A percentile compares a stretch with the other conserved stretches of the same genome.
Evolutionary conservation across 805 yeast genomes (phyloP).

Genomic region (Kregervanrija delftensis): DNA sequence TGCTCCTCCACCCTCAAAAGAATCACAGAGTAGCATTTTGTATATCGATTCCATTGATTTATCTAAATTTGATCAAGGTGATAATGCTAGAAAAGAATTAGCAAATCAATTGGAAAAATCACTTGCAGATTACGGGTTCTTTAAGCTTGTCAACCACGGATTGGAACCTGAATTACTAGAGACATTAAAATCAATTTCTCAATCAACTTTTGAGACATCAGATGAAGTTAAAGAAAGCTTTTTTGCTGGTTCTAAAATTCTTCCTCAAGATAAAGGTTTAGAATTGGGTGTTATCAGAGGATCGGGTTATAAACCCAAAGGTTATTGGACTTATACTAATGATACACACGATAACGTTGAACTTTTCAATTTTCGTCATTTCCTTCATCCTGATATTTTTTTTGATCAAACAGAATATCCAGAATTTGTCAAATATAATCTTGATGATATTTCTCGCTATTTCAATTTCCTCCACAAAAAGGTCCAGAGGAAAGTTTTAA

Average conservation of each 20-base stretch:
- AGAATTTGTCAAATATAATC: constrained; percentile 31
- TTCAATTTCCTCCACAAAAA: constrained; percentile 31
- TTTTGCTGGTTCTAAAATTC: constrained; percentile 29
- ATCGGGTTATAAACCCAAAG: constrained; percentile 40
- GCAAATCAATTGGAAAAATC: constrained; percentile 34
- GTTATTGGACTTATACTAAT: constrained; percentile 41
- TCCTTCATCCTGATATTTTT: constrained; percentile 29
- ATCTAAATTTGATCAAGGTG: constrained; percentile 28
- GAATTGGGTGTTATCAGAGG: constrained; percentile 41
- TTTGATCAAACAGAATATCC: constrained; percentile 30
- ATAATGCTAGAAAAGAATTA: constrained; percentile 24
- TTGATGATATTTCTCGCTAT: constrained; percentile 35
- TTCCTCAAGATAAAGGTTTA: constrained; percentile 21
- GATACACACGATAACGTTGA: constrained; percentile 38
- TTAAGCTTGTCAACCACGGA: constrained; percentile 36
- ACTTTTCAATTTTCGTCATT: constrained; percentile 36
- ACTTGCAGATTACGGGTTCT: constrained; percentile 37
- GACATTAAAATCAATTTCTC: constrained; percentile 33
- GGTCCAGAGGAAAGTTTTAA: constrained; percentile 31
- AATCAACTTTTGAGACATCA: constrained; percentile 33
- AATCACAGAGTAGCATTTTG: constrained; percentile 10
- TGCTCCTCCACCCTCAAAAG: constrained; percentile 17
- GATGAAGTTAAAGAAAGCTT: constrained; percentile 31
- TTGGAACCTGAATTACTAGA: constrained; percentile 27
- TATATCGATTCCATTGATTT: constrained; percentile 33